These are phyloP conservation scores for Lepidopterella palustris DNA, from an alignment of 495 filamentous ascomycete genomes.

Conservation along the genomic window DNA sequence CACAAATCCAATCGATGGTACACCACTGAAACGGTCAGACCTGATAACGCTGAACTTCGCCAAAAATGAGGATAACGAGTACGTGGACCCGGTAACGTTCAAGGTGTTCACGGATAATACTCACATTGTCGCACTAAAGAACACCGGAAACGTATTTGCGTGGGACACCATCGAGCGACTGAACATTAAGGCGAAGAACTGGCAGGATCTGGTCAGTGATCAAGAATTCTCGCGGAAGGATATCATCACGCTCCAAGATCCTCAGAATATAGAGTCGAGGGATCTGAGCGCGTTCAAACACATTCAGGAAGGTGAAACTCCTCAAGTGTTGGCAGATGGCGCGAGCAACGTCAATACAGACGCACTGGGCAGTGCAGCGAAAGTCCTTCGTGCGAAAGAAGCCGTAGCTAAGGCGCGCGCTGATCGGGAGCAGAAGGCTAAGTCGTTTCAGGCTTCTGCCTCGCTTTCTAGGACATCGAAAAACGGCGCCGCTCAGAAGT, in stretches of 20 bases:
- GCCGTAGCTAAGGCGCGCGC: slow-evolving; percentile 78
- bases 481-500: slow-evolving; percentile 21
- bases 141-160: slow-evolving; percentile 89
- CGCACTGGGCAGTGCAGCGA: slow-evolving; percentile 74
- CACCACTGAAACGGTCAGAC: slow-evolving; percentile 69
- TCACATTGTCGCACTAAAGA: slow-evolving; percentile 83
- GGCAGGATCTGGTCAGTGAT: slow-evolving; percentile 85
- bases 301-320: slow-evolving; percentile 71
- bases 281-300: slow-evolving; percentile 89
- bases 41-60: slow-evolving; percentile 86
- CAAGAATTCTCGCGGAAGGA: slow-evolving; percentile 83
- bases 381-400: slow-evolving; percentile 87
- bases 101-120: slow-evolving; percentile 98
- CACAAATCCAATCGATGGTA: slow-evolving; percentile 78
- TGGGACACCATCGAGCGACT: slow-evolving; percentile 92
- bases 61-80: slow-evolving; percentile 89
- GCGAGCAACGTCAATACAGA: slow-evolving; percentile 63
- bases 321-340: slow-evolving; percentile 49
- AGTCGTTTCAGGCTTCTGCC: slow-evolving; percentile 26
- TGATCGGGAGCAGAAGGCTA: slow-evolving; percentile 39
- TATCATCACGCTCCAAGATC: slow-evolving; percentile 95
- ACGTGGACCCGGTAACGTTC: slow-evolving; percentile 92
- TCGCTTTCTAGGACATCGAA: slow-evolving; percentile 12
- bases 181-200: slow-evolving; percentile 97
- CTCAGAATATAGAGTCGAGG: slow-evolving; percentile 77